Evolutionary conservation across 169 alveolate genomes (phyloP), one percentile per base, ranked within the genome.

Genomic region (Cryptosporidium meleagridis): DNA sequence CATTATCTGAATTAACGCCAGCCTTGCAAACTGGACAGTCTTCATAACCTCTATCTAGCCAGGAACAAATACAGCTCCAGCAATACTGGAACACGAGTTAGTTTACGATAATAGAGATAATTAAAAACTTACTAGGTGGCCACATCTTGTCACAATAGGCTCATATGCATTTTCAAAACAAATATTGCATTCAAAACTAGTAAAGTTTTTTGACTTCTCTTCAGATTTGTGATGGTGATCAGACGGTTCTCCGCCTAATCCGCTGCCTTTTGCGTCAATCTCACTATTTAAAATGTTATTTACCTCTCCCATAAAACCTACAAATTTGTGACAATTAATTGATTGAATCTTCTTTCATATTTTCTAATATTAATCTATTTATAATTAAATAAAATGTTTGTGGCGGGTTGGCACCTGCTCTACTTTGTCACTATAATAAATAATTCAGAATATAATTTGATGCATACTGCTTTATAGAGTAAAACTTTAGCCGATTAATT

Each of bases 131-230:
- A 80, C 89, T 91, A 98, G 94, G 92, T 98, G 99, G 29, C 99
- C 99, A 91, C 99, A 98, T 48, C 95, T 93, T 14, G 99, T 97
- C 23, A 98, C 98, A 9, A 98, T 98, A 5, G 99, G 99, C 62
- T 98, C 99, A 52, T 95, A 94, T 26, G 98, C 99, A 39, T 96
- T 96, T 59, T 98, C 99, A 92, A 97, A 95, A 84, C 99, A 98
- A 23, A 98, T 97, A 84, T 96, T 96, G 93, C 99, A 98, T 92
- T 97, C 99, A 86, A 95, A 98, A 89, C 93, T 93, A 68, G 94
- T 70, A 53, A 23, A 58, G 51, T 59, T 87, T 31, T 53, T 52
- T 48, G 87, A 65, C n/a, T 55, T 62, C 85, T 84, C 85, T 31
- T 23, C 52, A 16, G 67, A 52, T 29, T 51, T 53, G 1, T 31